Base-by-base conservation (phyloP, 2,329 filamentous ascomycete genomes). In the Epichloe sibirici region DNA sequence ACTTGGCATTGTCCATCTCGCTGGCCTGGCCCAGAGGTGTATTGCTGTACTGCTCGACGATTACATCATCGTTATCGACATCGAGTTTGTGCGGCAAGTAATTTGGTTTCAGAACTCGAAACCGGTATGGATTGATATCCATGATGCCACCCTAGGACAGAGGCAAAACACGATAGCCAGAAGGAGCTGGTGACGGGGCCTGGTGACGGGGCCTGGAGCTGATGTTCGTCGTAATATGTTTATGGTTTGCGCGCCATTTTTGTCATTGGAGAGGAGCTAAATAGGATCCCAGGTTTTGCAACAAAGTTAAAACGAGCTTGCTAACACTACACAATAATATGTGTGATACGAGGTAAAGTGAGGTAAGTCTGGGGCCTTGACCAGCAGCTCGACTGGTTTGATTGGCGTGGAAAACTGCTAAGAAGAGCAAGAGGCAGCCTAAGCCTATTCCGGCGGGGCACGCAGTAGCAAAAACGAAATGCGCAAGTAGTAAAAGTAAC, bases 31-130 rank as follows among this genome's bases (percentile, higher is more conserved):
- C 76, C 23, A 82, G 69, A 4, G 75, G 76, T 37, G 69, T 65
- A 57, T 69, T 67, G 57, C 68, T 66, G 61, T 74, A 77, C 55
- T 78, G 73, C 61, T 79, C 69, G 28, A 81, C 74, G 48, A 80
- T 65, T 35, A 69, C 66, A 56, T 72, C 69, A 56, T 81, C 74
- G 55, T 71, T 69, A 59, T 81, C 76, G 50, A 70, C 67, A 52
- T 76, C 73, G 35, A 71, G 61, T 55, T 73, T 74, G 62, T 81
- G 77, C 45, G 79, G 78, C 11, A 82, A 69, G 58, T 82, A 82
- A 63, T 82, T 82, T 39, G 79, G 76, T 62, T 75, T 79, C 38
- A 78, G 78, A 7, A 76, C 71, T 61, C 74, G 73, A 57, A 74
- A 75, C 55, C 70, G 70, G 67, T 79, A 81, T 39, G 71, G 64